A percentile compares a stretch with the other conserved stretches of the same genome.
Conservation (phyloP, 345 rosid species). For the Xanthoceras sorbifolium region DNA sequence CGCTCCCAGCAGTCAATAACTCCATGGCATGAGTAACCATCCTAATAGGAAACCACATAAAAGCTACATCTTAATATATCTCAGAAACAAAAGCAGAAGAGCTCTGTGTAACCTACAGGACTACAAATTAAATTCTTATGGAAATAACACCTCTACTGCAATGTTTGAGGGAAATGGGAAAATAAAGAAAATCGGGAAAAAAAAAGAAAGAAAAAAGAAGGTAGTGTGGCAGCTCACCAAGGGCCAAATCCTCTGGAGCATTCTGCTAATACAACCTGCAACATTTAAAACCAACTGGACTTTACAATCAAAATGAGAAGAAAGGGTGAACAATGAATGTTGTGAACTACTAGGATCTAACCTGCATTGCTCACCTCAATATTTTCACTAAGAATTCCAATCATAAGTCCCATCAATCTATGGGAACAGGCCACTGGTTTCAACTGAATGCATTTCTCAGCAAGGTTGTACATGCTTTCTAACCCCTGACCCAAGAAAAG, state of each 20-base stretch:
- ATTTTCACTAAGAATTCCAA: conserved; percentile 90
- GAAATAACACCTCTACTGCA: background rate
- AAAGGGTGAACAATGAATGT: background rate
- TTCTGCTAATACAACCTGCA: conserved; percentile 90
- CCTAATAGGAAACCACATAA: conserved; percentile 48
- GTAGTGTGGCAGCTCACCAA: conserved; percentile 58
- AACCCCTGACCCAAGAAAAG: conserved; percentile 60
- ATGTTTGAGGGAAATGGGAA: background rate
- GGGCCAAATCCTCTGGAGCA: conserved; percentile 94
- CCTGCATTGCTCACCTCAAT: conserved; percentile 58
- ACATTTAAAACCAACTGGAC: conserved; percentile 16
- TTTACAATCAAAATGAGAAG: background rate
- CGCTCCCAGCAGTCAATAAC: conserved; percentile 75
- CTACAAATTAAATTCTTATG: background rate
- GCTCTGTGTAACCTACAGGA: background rate
- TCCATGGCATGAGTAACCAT: conserved; percentile 94
- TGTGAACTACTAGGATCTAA: background rate
- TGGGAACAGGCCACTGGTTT: conserved; percentile 65
- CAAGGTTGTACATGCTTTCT: conserved; percentile 85
- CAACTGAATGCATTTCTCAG: conserved; percentile 79
- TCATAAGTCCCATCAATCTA: conserved; percentile 65
- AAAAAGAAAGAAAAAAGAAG: no score
- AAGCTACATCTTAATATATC: conserved; percentile 16
- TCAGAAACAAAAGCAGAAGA: conserved; percentile 11
- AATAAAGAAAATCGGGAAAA: background rate